Conservation (phyloP, 495 filamentous ascomycete species). For the Podospora sp. region DNA sequence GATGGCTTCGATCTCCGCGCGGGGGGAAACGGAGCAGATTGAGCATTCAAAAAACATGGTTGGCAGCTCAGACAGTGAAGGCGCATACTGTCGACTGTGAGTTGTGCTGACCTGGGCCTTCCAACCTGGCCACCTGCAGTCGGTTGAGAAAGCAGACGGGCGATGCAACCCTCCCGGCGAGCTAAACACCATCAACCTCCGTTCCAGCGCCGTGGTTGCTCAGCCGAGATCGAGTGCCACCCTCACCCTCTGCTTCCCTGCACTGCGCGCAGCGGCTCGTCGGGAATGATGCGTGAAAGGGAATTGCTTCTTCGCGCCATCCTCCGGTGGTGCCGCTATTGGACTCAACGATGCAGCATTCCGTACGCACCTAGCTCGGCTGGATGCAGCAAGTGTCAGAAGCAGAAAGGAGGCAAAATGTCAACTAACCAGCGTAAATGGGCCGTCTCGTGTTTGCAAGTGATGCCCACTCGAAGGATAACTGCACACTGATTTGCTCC, state of each 20-base stretch:
- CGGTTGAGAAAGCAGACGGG: neutral
- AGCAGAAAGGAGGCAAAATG: neutral
- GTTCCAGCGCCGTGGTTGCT: neutral
- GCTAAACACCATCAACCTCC: neutral
- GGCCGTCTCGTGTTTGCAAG: neutral
- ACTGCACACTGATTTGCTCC: neutral
- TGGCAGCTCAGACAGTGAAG: no score
- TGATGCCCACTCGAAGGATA: neutral
- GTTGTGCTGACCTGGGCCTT: neutral
- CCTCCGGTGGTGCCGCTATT: neutral
- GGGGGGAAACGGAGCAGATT: no score
- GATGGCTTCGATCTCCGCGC: neutral
- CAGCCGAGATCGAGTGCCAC: neutral
- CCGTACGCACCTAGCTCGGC: conserved; percentile 2
- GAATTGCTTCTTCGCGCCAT: neutral
- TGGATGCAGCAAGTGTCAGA: conserved; percentile 5
- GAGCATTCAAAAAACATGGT: no score
- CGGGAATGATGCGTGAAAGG: neutral
- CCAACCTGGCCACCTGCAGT: neutral
- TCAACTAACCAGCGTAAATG: neutral
- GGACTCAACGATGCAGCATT: neutral
- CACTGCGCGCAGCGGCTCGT: neutral
- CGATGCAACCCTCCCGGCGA: neutral
- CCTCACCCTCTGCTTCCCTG: neutral
- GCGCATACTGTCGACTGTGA: no score